Evolutionary conservation across 2,329 filamentous ascomycete species (phyloP).

Genomic region (Coniochaeta pulveracea): DNA sequence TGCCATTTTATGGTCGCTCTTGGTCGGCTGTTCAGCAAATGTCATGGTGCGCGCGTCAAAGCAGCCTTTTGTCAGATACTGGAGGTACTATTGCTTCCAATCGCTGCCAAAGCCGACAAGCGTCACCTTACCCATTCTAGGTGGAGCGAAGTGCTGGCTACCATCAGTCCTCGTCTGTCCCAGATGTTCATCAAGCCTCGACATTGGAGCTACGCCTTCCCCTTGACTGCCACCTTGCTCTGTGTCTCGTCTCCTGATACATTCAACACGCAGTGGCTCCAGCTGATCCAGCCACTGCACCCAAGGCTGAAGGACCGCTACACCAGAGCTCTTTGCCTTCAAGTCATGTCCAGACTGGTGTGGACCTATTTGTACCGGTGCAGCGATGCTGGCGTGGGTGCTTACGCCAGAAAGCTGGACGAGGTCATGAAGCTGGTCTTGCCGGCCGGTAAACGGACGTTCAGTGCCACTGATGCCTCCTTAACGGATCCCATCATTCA

Average conservation of each 20-base stretch:
- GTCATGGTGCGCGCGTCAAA: constrained; percentile 83
- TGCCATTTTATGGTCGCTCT: constrained; percentile 81
- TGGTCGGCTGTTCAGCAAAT: constrained; percentile 70
- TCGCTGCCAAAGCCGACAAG: constrained; percentile 68
- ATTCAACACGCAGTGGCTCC: constrained; percentile 79
- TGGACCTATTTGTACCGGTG: constrained; percentile 93
- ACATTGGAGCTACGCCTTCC: constrained; percentile 84
- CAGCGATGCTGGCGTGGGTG: constrained; percentile 56
- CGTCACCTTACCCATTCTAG: constrained; percentile 69
- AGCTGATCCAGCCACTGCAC: constrained; percentile 66
- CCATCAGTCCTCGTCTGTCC: constrained; percentile 65
- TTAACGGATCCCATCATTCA: constrained; percentile 87
- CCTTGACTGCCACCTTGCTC: constrained; percentile 73
- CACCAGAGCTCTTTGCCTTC: constrained; percentile 68
- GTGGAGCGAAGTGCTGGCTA: constrained; percentile 77
- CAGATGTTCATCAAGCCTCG: constrained; percentile 86
- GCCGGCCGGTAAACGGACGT: constrained; percentile 66
- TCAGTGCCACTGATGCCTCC: constrained; percentile 72
- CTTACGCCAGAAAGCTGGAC: constrained; percentile 72
- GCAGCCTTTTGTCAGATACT: constrained; percentile 90
- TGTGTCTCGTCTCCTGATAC: constrained; percentile 79
- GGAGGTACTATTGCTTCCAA: constrained; percentile 73
- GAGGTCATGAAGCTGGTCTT: constrained; percentile 80
- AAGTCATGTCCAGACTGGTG: constrained; percentile 78
- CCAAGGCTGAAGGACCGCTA: constrained; percentile 74